Evolutionary conservation across 164 flowering plant genomes (phyloP).

Genomic region (Aristolochia californica): DNA sequence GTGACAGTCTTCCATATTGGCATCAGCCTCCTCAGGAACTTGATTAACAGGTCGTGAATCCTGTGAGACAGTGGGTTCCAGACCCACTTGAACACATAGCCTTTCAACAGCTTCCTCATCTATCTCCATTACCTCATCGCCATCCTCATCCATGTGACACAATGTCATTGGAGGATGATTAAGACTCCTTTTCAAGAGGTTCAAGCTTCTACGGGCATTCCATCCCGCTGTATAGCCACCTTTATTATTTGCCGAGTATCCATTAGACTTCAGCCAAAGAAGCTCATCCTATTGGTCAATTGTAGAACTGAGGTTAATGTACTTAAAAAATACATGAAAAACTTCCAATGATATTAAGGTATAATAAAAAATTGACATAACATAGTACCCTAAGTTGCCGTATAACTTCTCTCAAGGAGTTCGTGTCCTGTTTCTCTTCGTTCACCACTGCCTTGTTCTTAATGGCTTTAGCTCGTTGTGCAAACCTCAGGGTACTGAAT

Average conservation of each 20-base stretch:
- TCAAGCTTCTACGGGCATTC: constrained; percentile 90
- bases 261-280: constrained; percentile 61
- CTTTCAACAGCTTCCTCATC: constrained; percentile 71
- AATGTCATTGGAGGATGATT: constrained; percentile 47
- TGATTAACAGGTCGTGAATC: constrained; percentile 6
- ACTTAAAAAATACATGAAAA: neutral
- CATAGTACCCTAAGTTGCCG: constrained; percentile 68
- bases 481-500: constrained; percentile 86
- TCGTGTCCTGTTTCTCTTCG: constrained; percentile 88
- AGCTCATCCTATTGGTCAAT: constrained; percentile 67
- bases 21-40: constrained; percentile 41
- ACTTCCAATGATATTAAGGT: neutral
- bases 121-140: constrained; percentile 96
- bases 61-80: neutral
- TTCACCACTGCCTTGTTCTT: constrained; percentile 92
- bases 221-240: constrained; percentile 62
- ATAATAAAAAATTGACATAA: neutral
- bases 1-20: constrained; percentile 52
- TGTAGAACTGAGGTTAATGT: constrained; percentile 3
- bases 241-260: constrained; percentile 25
- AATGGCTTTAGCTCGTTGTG: constrained; percentile 94
- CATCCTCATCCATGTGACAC: constrained; percentile 66
- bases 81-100: constrained; percentile 29
- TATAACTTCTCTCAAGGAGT: constrained; percentile 75
- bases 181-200: constrained; percentile 67